Base-by-base conservation (phyloP, 495 filamentous ascomycete species). In the Astrothelium subdiscretum region DNA sequence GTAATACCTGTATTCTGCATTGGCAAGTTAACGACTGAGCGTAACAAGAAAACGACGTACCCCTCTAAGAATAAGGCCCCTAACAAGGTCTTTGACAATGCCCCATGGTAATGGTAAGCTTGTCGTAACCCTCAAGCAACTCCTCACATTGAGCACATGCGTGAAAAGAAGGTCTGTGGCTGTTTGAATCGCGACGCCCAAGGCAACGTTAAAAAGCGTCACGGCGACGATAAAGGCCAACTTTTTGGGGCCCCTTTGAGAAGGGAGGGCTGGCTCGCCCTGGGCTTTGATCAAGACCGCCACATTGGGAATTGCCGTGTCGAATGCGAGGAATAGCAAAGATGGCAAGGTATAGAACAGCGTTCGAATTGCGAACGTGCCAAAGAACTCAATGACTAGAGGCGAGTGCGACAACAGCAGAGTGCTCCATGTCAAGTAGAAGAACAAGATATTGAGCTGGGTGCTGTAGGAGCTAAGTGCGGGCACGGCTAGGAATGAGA, bases 391-490 rank as follows among this genome's bases (percentile, higher is more conserved):
- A 63, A 97, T 83, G 61, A 83, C 83, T 35, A 94, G 76, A 0
- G 89, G 85, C 0, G 85, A 75, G 66, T 95, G 87, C 35, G 86
- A 87, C 20, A 91, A 76, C 2, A 94, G 82, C 11, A 97, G 80
- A 0, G 90, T 92, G 8, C 83, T 83, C 92, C 92, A 96, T 71
- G 89, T 92, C 73, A 85, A 83, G 72, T 90, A 92, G 76, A 97
- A 96, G 76, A 95, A 92, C 57, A 95, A 71, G 20, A 95, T 69
- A 70, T 95, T 96, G 62, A 96, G 76, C 13, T 83, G 89, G 2
- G 90, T 91, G 52, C 84, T 85, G 74, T 86, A 91, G 11, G 82
- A 82, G n/a, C 77, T 78, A 31, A 81, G 35, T 24, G 77, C 72
- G 2, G 82, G 81, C 3, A 83, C 65, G 72, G 82, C 84, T 72